Conservation (phyloP, 225 moss, liverwort and hornwort species). For the Anthoceros angustus region DNA sequence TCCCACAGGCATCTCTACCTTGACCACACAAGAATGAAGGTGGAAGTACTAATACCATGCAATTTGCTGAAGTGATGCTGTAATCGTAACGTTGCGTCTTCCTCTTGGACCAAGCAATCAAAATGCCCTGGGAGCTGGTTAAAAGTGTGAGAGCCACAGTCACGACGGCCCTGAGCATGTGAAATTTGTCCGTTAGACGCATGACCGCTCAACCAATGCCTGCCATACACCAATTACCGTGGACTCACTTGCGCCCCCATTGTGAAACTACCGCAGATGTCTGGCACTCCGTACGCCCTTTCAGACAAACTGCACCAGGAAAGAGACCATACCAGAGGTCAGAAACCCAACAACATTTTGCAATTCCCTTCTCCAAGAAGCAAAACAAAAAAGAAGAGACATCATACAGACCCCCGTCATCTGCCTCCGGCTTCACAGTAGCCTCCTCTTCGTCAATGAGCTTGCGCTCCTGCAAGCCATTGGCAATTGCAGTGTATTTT, state of each 20-base stretch:
- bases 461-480: too few species aligned
- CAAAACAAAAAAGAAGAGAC: too few species aligned
- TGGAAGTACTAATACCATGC: constrained; percentile 5
- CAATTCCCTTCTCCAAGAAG: too few species aligned
- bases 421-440: too few species aligned
- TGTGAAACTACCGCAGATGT: neutral
- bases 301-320: neutral
- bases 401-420: too few species aligned
- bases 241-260: constrained; percentile 8
- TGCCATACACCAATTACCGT: neutral
- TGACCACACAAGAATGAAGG: neutral
- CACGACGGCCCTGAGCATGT: constrained; percentile 1
- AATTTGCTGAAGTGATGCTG: constrained; percentile 11
- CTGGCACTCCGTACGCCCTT: neutral
- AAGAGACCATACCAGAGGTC: too few species aligned
- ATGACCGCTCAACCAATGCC: neutral
- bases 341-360: too few species aligned
- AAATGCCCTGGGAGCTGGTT: constrained; percentile 14
- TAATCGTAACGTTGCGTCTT: constrained; percentile 5
- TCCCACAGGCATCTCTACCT: neutral
- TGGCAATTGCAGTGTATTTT: too few species aligned
- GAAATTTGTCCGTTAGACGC: neutral
- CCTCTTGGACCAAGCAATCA: constrained; percentile 13
- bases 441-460: too few species aligned
- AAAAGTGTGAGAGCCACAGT: constrained; percentile 9